Evolutionary conservation across 2,329 filamentous ascomycete species (phyloP).

Genomic region (Nemania sp.): DNA sequence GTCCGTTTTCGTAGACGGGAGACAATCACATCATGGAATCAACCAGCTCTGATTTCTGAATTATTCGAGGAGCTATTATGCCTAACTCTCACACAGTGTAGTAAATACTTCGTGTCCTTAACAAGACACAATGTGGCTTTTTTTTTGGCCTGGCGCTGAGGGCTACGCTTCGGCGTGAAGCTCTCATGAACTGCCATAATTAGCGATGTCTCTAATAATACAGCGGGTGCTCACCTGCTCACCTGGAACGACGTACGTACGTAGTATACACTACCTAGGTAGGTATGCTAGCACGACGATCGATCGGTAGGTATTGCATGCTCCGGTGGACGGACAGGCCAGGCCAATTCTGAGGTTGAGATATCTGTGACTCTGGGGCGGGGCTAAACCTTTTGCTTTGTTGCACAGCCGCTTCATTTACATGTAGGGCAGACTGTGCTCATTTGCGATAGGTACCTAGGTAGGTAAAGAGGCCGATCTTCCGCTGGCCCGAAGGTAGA

Average conservation of each 20-base stretch:
- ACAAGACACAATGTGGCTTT: no score
- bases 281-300: no score
- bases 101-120: neutral
- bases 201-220: neutral
- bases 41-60: neutral
- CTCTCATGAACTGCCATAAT: neutral
- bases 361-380: neutral
- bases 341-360: neutral
- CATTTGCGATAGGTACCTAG: neutral
- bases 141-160: slow-evolving; percentile 11
- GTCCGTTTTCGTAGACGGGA: no score
- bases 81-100: no score
- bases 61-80: no score
- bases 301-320: neutral
- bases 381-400: slow-evolving; percentile 11
- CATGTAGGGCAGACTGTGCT: no score
- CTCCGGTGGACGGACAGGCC: slow-evolving; percentile 16
- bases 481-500: slow-evolving; percentile 11
- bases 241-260: no score
- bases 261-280: no score
- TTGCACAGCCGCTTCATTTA: slow-evolving; percentile 17
- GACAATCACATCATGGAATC: neutral
- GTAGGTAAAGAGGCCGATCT: neutral
- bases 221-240: no score
- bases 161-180: neutral